phyloP scores from a whole-genome alignment of 495 filamentous ascomycete genomes.

The Aspergillus wentii region DNA sequence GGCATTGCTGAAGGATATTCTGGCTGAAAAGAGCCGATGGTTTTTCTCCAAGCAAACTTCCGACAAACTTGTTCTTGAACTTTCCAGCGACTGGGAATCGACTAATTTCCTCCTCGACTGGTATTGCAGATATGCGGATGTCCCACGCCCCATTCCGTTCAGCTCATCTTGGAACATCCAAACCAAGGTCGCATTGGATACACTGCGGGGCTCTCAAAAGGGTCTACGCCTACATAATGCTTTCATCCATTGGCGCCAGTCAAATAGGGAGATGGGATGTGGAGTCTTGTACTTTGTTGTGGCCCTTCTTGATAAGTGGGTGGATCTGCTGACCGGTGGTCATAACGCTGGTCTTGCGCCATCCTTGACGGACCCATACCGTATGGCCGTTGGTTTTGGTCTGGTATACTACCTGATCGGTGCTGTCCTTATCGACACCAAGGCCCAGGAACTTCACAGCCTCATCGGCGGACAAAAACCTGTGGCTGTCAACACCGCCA shows the following conservation, averaged over 20 bases:
- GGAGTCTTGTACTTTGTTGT: conserved; percentile 55
- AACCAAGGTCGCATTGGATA: conserved; percentile 51
- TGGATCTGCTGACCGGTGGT: conserved; percentile 45
- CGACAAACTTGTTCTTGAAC: conserved; percentile 41
- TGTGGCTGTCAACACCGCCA: conserved; percentile 22
- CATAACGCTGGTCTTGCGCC: conserved; percentile 38
- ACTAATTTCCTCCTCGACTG: conserved; percentile 57
- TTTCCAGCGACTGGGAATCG: conserved; percentile 49
- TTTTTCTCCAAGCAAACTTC: conserved; percentile 35
- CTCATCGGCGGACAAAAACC: conserved; percentile 38
- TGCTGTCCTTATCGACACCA: conserved; percentile 54
- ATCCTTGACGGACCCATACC: conserved; percentile 31
- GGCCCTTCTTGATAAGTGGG: conserved; percentile 57
- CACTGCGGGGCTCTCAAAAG: conserved; percentile 49
- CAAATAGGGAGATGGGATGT: conserved; percentile 52
- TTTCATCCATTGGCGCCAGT: conserved; percentile 58
- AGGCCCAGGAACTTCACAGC: conserved; percentile 49
- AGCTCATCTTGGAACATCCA: conserved; percentile 60
- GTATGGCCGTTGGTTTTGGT: conserved; percentile 52
- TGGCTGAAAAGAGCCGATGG: conserved; percentile 36
- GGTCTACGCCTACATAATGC: conserved; percentile 56
- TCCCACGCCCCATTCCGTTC: conserved; percentile 48
- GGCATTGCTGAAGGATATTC: conserved; percentile 38
- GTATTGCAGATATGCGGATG: conserved; percentile 51
- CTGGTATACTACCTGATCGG: conserved; percentile 56